Conservation (phyloP, 805 yeast genomes). For the Monosporozyma aerobia region DNA sequence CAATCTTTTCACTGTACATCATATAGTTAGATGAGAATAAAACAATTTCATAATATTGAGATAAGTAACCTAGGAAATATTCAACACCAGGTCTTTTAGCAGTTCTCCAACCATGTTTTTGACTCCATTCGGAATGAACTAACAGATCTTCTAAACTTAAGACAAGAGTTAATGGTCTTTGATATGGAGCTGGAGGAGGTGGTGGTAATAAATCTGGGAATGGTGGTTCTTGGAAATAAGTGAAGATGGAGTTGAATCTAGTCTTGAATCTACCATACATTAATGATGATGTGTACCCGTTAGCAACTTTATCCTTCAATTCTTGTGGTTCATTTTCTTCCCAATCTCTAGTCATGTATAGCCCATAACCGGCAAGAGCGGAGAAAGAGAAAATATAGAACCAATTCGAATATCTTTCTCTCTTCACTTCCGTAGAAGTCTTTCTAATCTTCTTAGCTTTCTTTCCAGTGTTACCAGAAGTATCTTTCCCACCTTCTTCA, state of each 20-base stretch:
- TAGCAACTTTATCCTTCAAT: slow-evolving; percentile 41
- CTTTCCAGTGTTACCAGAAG: slow-evolving; percentile 15
- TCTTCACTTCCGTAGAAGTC: slow-evolving; percentile 68
- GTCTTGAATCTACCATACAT: slow-evolving; percentile 62
- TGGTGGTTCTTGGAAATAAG: slow-evolving; percentile 86
- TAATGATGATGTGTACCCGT: slow-evolving; percentile 59
- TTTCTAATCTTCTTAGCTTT: slow-evolving; percentile 45
- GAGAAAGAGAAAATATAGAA: slow-evolving; percentile 51
- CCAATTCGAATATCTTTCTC: slow-evolving; percentile 73
- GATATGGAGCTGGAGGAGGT: slow-evolving; percentile 80
- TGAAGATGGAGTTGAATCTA: slow-evolving; percentile 66
- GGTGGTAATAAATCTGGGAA: slow-evolving; percentile 91
- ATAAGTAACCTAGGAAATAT: slow-evolving; percentile 87
- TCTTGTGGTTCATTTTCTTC: slow-evolving; percentile 66
- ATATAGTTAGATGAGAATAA: slow-evolving; percentile 77
- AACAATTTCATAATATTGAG: slow-evolving; percentile 94
- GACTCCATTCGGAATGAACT: slow-evolving; percentile 86
- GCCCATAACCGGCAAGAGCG: slow-evolving; percentile 43
- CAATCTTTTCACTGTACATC: slow-evolving; percentile 76
- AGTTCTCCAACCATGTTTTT: slow-evolving; percentile 93
- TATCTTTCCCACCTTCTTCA: slow-evolving; percentile 12
- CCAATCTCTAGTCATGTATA: slow-evolving; percentile 77
- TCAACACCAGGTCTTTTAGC: slow-evolving; percentile 98
- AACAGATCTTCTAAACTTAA: slow-evolving; percentile 82
- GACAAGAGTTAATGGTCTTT: slow-evolving; percentile 86